Base-by-base conservation (phyloP, 1,284 basidiomycete genomes). In the Ganoderma multipileum region DNA sequence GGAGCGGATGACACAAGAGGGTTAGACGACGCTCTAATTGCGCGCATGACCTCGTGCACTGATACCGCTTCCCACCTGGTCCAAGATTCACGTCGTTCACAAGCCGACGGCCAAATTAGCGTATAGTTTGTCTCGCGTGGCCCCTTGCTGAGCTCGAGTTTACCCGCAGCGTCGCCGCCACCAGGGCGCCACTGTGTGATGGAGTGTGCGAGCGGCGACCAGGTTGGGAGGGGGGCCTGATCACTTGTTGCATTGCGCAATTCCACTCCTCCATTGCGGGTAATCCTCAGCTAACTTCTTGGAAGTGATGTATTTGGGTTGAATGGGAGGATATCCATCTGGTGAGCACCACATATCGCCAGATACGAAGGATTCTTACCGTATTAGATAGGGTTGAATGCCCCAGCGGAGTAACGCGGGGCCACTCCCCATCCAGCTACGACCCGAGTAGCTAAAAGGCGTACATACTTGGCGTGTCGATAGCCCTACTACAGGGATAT, bases 1-100 rank as follows among this genome's bases (percentile, higher is more conserved):
- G 64, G 33, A 65, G 64, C 64, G 8, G 57, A 65, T 58, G 64
- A 59, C 38, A 36, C 55, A 50, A 58, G 28, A 26, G 55, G 42
- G 28, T 38, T 58, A 58, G 33, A 58, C 55, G 33, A 57, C 55
- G 55, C 55, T 36, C 55, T 57, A 36, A 36, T 30, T 36, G 55
- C 33, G 33, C 55, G 55, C 55, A 57, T 57, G 55, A 57, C 55
- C 55, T 54, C 52, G 52, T 54, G 28, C 28, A 38, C 28, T n/a
- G 30, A 57, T 14, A 16, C 18, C 54, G 3, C 16, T 57, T 57
- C 54, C 30, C 54, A 57, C 30, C 30, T 57, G 28, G 41, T 2
- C 30, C 3, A 9, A 23, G 30, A 2, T n/a, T n/a, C n/a, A n/a
- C n/a, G n/a, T n/a, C n/a, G 14, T 55, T 33, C 28, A 7, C 54